Evolutionary conservation across 2,329 filamentous ascomycete genomes (phyloP), one percentile per base, ranked within the genome.

Genomic region (Macroventuria anomochaeta): DNA sequence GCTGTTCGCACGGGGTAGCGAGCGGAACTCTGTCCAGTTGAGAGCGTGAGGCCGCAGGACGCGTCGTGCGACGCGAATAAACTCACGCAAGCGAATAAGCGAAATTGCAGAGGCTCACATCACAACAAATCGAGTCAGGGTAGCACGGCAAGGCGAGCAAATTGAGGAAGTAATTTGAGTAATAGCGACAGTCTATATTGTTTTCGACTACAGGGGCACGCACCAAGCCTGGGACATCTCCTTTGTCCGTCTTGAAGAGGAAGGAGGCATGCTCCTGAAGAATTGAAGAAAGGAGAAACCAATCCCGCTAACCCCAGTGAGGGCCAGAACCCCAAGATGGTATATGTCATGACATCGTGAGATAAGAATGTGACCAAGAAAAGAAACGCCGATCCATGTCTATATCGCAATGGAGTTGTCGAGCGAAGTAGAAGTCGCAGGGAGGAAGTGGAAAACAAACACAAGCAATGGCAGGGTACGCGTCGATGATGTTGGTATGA

Each of bases 281-380:
- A 55, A 50, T 36, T n/a, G 41, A 52, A 54, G 55, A 66, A 47
- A 54, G 41, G 61, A 46, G 58, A 62, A 62, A 62, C 47, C 43
- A 57, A 46, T 46, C 61, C 63, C 53, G 59, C 67, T 62, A 65
- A 57, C 58, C 57, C 39, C 23, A 38, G 32, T 52, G 53, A 56
- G 57, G 58, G 31, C 54, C 46, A 59, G 55, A 52, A 41, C 54
- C 58, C 57, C 55, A 64, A 59, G 47, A 55, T 68, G 64, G 65
- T 68, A 67, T 69, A 66, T 52, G 48, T 70, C 68, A 55, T 71
- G 60, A 69, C 67, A 68, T 71, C 67, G 65, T 70, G 53, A 70
- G 58, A 62, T 50, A 68, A 63, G 53, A 58, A 53, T 63, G 48
- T 55, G 37, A 60, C 53, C 53, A 58, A 62, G 52, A 63, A 63